Conservation (phyloP, 768 basidiomycete genomes). For the Pisolithus sp. region DNA sequence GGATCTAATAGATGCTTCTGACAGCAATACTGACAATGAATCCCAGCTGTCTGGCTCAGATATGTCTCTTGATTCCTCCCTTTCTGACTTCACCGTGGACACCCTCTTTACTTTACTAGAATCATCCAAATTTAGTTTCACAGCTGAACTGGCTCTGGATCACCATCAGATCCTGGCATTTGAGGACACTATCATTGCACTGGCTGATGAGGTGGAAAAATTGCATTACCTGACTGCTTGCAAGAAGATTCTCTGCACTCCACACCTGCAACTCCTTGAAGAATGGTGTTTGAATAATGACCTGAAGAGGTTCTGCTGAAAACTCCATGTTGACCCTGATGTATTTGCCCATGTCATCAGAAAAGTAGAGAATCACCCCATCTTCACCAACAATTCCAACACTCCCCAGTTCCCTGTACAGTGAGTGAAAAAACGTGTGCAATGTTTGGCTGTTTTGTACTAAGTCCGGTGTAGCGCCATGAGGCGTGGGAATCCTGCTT, state of each 20-base stretch:
- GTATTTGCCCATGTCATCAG: slow-evolving; percentile 18
- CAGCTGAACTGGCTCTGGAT: neutral
- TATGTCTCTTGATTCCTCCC: neutral
- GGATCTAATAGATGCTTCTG: neutral
- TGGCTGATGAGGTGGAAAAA: neutral
- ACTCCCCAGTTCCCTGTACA: slow-evolving; percentile 21
- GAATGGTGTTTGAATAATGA: slow-evolving; percentile 6
- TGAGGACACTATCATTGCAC: too few species aligned
- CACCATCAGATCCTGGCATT: too few species aligned
- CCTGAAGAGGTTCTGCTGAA: slow-evolving; percentile 16
- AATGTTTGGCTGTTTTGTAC: too few species aligned
- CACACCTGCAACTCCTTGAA: slow-evolving; percentile 7
- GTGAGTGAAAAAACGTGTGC: too few species aligned
- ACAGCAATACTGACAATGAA: too few species aligned
- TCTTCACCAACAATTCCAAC: slow-evolving; percentile 20
- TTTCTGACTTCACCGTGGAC: neutral
- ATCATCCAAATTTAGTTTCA: neutral
- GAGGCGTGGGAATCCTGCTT: too few species aligned
- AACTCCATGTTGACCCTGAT: slow-evolving; percentile 20
- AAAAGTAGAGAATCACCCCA: slow-evolving; percentile 16
- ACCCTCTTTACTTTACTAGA: neutral
- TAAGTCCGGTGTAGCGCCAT: too few species aligned
- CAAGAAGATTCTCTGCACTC: neutral
- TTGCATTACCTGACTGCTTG: neutral
- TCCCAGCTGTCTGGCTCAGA: neutral